A percentile compares a stretch with the other conserved stretches of the same genome.
phyloP scores from a whole-genome alignment of 345 rosid genomes.

The Moringa oleifera region DNA sequence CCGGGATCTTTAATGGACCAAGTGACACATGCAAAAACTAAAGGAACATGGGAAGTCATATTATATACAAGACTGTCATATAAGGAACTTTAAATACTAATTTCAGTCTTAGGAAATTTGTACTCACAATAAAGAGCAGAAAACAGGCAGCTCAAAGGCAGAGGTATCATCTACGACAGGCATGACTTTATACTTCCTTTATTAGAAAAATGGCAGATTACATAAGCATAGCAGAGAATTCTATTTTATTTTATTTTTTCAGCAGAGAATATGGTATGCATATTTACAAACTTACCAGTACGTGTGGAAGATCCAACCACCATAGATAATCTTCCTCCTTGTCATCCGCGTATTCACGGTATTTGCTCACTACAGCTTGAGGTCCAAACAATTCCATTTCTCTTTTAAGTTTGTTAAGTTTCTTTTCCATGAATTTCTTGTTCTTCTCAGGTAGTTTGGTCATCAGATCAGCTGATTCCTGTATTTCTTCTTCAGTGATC shows the following conservation, averaged over 20 bases:
- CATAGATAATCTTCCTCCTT: slow-evolving; percentile 80
- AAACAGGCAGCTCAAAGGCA: no score
- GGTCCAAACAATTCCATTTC: slow-evolving; percentile 95
- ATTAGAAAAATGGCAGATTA: neutral
- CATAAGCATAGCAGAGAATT: no score
- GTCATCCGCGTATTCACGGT: slow-evolving; percentile 73
- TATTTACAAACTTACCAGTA: slow-evolving; percentile 47
- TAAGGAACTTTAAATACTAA: neutral
- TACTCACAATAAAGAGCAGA: neutral
- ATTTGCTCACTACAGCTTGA: slow-evolving; percentile 89
- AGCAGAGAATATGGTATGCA: slow-evolving; percentile 1
- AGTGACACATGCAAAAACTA: neutral
- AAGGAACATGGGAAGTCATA: neutral
- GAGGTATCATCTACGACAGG: neutral
- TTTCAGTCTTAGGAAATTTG: neutral
- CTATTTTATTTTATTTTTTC: no score
- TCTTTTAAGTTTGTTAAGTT: slow-evolving; percentile 69
- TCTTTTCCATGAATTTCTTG: slow-evolving; percentile 68
- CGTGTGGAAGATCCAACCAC: slow-evolving; percentile 95
- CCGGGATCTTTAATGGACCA: neutral
- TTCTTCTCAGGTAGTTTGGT: slow-evolving; percentile 48
- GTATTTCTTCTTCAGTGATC: slow-evolving; percentile 86
- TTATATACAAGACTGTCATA: neutral
- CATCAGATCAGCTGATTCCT: slow-evolving; percentile 78
- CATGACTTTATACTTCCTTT: neutral